Base-by-base conservation (phyloP, 1,139 yeast species). In the Spathaspora jeffriesii region DNA sequence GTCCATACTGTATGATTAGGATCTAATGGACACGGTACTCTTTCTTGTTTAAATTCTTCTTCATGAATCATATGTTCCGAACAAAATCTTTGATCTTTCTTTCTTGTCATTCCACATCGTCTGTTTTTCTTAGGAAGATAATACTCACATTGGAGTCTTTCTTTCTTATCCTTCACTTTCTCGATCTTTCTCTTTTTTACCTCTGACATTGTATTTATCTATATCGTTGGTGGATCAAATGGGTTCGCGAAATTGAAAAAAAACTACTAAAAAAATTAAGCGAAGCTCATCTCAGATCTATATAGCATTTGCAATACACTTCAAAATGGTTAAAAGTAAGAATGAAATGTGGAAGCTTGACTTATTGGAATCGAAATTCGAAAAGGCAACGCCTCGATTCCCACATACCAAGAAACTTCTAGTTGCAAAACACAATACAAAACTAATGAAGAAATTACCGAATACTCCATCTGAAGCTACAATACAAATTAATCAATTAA, bases 1-100 rank as follows among this genome's bases (percentile, higher is more conserved):
- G 71, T 71, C 88, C 90, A 84, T 0, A 91, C 82, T 0, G 87
- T 78, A 62, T 91, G 97, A 5, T 79, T 73, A 0, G 85, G 81
- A 60, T 90, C 96, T 30, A 85, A 61, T 0, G 97, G 92, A 64
- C 97, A 91, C 4, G 85, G 81, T 0, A 91, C 74, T 51, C 97
- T 67, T 28, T 67, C 68, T 31, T 34, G 41, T 0, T 50, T 44
- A n/a, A n/a, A n/a, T n/a, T n/a, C n/a, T 8, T 51, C 52, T 22
- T 53, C 59, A 14, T 52, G 51, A 15, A 59, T 63, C 63, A 73
- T 52, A 61, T 88, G 96, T 55, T 85, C 87, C 4, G 87, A 80
- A 61, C 96, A 88, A 58, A 62, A 85, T 45, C 65, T 64, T 27
- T 73, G 74, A 28, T 67, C 78, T 14, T 69, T 63, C 50, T 78